Evolutionary conservation across 192 early-diverging fungal genomes (phyloP).

Genomic region (Umbelopsis ramanniana): DNA sequence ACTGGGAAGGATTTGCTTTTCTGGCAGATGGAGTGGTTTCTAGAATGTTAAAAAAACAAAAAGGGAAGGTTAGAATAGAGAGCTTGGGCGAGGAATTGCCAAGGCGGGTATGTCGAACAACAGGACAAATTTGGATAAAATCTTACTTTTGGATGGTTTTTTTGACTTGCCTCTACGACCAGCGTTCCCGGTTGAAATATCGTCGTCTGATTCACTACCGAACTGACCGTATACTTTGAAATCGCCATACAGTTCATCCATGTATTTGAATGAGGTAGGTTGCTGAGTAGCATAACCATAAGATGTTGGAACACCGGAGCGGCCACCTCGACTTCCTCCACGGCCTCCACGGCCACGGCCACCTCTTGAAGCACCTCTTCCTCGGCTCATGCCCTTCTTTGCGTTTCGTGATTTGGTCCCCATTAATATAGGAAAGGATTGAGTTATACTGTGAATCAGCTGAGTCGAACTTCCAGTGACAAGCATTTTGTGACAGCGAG

Average conservation of each 20-base stretch:
- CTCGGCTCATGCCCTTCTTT: constrained; percentile 15
- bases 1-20: neutral
- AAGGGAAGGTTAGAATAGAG: too few species aligned
- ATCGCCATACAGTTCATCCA: constrained; percentile 18
- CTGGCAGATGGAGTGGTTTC: neutral
- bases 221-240: constrained; percentile 33
- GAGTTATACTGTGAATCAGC: neutral
- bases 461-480: neutral
- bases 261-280: constrained; percentile 10
- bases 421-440: neutral
- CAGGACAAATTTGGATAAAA: neutral
- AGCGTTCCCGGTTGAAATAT: neutral
- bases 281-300: constrained; percentile 19
- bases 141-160: neutral
- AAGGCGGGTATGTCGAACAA: too few species aligned
- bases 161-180: neutral
- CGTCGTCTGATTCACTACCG: constrained; percentile 20
- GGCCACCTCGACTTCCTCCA: constrained; percentile 20
- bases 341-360: constrained; percentile 13
- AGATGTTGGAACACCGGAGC: constrained; percentile 20
- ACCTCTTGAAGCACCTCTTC: constrained; percentile 14
- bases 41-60: too few species aligned
- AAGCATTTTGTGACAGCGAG: constrained; percentile 12
- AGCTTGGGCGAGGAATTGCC: too few species aligned
- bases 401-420: constrained; percentile 22